phyloP scores from a whole-genome alignment of 768 basidiomycete species.

The Boletellus emodensis region DNA sequence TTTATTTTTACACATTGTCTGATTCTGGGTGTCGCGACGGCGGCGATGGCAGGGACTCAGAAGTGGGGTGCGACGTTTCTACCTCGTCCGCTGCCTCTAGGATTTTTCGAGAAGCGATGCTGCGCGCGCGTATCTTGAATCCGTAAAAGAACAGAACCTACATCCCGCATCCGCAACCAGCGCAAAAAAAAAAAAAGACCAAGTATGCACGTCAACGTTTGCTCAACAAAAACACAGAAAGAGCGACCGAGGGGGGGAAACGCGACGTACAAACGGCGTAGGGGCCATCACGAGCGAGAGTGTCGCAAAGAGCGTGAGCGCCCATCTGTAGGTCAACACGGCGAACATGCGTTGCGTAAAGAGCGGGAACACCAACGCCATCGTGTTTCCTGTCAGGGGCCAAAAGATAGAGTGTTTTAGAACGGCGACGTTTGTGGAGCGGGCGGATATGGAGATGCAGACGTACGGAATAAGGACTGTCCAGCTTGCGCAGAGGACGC shows the following conservation, averaged over 20 bases:
- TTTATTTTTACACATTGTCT: constrained; percentile 12
- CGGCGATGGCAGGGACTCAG: neutral
- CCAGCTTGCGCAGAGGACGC: constrained; percentile 55
- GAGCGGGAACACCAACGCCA: constrained; percentile 45
- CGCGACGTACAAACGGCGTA: constrained; percentile 39
- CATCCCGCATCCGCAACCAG: no score
- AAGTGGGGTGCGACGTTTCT: neutral
- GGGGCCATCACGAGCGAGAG: constrained; percentile 42
- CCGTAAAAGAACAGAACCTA: constrained; percentile 31
- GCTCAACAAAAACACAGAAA: neutral
- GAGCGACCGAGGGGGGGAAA: no score
- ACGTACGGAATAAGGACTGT: constrained; percentile 44
- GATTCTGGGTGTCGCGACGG: neutral
- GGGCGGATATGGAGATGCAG: neutral
- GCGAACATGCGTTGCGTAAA: constrained; percentile 47
- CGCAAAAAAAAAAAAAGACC: no score
- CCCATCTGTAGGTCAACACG: constrained; percentile 47
- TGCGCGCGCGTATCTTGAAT: constrained; percentile 30
- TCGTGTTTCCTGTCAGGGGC: constrained; percentile 31
- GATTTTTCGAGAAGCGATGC: constrained; percentile 20
- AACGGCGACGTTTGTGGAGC: neutral
- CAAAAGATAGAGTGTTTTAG: neutral
- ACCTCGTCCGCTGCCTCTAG: constrained; percentile 10
- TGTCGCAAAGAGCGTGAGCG: constrained; percentile 38
- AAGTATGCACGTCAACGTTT: no score